Percentiles rank a stretch among this genome's conserved stretches.
Evolutionary conservation across 352 stramenopile genomes (phyloP).

Genomic region (Pythium vanterpoolii): DNA sequence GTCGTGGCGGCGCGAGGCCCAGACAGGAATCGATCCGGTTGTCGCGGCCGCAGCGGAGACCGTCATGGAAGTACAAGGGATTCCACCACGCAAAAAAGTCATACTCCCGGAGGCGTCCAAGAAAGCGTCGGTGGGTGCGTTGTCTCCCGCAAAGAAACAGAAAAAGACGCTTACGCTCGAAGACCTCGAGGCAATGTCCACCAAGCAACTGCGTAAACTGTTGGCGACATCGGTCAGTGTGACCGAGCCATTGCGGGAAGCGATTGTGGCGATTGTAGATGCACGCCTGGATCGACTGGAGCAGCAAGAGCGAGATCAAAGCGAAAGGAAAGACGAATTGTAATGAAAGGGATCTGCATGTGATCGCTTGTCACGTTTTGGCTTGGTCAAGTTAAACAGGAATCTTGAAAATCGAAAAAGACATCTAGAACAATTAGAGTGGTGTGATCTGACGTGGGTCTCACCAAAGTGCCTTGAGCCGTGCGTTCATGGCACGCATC

Average conservation of each 20-base stretch:
- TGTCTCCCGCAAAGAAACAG: constrained; percentile 1
- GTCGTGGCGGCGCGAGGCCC: constrained; percentile 31
- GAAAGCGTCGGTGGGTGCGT: background rate
- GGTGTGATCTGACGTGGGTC: no score
- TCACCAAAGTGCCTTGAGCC: constrained; percentile 3
- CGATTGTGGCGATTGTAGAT: constrained; percentile 48
- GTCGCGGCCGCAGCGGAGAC: constrained; percentile 12
- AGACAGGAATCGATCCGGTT: constrained; percentile 11
- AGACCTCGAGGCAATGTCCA: constrained; percentile 42
- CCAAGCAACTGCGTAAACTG: constrained; percentile 48
- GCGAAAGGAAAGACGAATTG: background rate
- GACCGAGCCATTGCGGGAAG: constrained; percentile 32
- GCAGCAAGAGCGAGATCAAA: constrained; percentile 17
- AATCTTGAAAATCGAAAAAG: background rate
- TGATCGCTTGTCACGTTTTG: no score
- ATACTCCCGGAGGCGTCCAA: background rate
- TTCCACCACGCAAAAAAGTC: constrained; percentile 1
- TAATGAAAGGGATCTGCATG: no score
- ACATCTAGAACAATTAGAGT: no score
- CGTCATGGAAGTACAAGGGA: constrained; percentile 16
- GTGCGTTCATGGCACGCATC: background rate
- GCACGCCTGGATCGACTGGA: constrained; percentile 41
- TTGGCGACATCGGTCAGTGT: constrained; percentile 25
- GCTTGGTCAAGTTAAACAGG: no score
- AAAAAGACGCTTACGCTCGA: constrained; percentile 45